Evolutionary conservation across 371 early-diverging fungal species (phyloP).

Genomic region (Lichtheimia ramosa): DNA sequence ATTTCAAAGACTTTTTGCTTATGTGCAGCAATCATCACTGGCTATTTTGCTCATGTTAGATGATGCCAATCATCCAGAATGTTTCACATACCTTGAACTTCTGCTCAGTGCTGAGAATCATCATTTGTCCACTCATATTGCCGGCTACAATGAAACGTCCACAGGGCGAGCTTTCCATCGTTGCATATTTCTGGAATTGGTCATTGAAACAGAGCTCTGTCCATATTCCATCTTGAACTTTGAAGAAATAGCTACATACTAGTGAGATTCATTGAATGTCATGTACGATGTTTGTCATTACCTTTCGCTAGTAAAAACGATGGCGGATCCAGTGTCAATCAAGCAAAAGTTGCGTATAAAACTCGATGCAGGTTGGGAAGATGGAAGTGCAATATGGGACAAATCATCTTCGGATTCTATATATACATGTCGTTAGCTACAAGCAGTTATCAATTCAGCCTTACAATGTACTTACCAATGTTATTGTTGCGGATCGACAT

Average conservation of each 20-base stretch:
- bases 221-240: conserved; percentile 39
- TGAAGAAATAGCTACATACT: conserved; percentile 37
- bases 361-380: conserved; percentile 8
- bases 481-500: conserved; percentile 53
- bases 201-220: conserved; percentile 26
- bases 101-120: conserved; percentile 47
- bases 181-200: conserved; percentile 54
- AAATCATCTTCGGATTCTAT: conserved; percentile 47
- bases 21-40: conserved; percentile 44
- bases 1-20: conserved; percentile 53
- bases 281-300: neutral
- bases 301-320: conserved; percentile 44
- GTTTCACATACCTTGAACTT: conserved; percentile 38
- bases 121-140: conserved; percentile 56
- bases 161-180: conserved; percentile 58
- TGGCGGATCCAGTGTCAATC: conserved; percentile 25
- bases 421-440: neutral
- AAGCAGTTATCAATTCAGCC: neutral
- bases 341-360: conserved; percentile 56
- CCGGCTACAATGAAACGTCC: conserved; percentile 61
- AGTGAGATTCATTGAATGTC: too few species aligned
- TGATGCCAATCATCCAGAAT: neutral
- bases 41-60: conserved; percentile 16
- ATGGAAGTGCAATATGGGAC: conserved; percentile 21
- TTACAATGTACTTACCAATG: conserved; percentile 40